Base-by-base conservation (phyloP, 2,329 filamentous ascomycete species). In the Fusarium sp. region DNA sequence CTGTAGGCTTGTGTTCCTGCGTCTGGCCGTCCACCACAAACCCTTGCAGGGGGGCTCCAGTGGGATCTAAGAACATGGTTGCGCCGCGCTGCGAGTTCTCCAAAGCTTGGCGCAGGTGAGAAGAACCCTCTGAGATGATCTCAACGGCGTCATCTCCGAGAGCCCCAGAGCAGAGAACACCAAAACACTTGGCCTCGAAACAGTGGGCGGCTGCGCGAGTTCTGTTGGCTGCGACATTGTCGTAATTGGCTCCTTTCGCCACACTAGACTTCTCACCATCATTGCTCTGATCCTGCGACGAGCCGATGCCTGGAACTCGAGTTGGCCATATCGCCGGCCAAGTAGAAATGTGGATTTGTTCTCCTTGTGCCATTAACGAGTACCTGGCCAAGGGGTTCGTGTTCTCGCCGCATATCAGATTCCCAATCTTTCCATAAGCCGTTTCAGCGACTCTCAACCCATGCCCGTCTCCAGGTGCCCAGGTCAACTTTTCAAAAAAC, bases 241-340 rank as follows among this genome's bases (percentile, higher is more conserved):
- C 87, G 71, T 89, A 90, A 50, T 89, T 87, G 1, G 67, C 67
- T 4, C 63, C 70, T 0, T 50, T n/a, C 2, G 23, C 2, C 0
- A 2, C n/a, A 0, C 1, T 30, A 0, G n/a, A 18, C 13, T 20
- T n/a, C 3, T 11, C n/a, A 8, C 4, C 23, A 27, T 18, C 14
- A 6, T 25, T 25, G 5, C 5, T 48, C 43, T 48, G 43, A 6
- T 13, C 13, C 16, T 27, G 14, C 9, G 52, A 57, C 4, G 20
- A 7, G 16, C 20, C 2, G 20, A 25, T 25, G 20, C 30, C 14
- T 27, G 20, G 16, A 1, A 68, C 66, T 10, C 84, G 78, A 1
- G 87, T 90, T 4, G 88, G 88, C 88, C 88, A 90, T 2, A 88
- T 82, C 0, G 87, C 83, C 4, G 88, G 89, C 88, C 88, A 90